Evolutionary conservation across 2,329 filamentous ascomycete species (phyloP).

Genomic region (Elsinoe ampelina): DNA sequence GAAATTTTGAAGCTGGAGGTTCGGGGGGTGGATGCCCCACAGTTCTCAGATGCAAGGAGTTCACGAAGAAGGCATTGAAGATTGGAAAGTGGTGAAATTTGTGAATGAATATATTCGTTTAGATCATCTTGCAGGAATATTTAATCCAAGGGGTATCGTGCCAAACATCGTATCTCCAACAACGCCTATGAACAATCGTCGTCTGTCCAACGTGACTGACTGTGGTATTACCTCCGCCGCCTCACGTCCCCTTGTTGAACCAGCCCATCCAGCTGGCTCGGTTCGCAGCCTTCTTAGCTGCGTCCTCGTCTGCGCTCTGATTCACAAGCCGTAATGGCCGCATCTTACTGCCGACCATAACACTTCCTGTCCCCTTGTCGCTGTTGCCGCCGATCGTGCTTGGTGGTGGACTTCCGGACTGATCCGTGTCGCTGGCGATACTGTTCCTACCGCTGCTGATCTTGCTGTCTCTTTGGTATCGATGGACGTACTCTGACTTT

Average conservation of each 20-base stretch:
- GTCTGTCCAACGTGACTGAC: not conserved
- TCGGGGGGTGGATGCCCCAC: not conserved
- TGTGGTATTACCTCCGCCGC: not conserved
- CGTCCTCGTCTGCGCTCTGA: slow-evolving; percentile 46
- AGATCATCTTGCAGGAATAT: slow-evolving; percentile 2
- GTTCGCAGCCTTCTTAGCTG: slow-evolving; percentile 36
- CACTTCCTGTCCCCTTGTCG: slow-evolving; percentile 28
- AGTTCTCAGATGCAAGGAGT: not conserved
- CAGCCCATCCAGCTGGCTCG: slow-evolving; percentile 40
- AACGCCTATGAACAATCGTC: not conserved
- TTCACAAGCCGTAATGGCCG: slow-evolving; percentile 80
- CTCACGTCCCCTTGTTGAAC: slow-evolving; percentile 30
- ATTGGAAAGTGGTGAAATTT: not conserved
- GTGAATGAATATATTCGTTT: not conserved
- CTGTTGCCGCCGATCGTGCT: slow-evolving; percentile 40
- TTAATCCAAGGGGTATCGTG: slow-evolving; percentile 13
- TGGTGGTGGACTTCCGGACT: slow-evolving; percentile 46
- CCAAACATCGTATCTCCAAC: slow-evolving; percentile 5
- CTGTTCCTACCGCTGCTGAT: slow-evolving; percentile 16
- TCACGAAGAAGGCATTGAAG: not conserved
- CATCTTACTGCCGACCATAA: slow-evolving; percentile 57
- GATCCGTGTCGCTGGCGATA: slow-evolving; percentile 32
- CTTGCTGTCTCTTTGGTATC: slow-evolving; percentile 24
- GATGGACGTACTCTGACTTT: slow-evolving; percentile 24
- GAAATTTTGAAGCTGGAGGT: slow-evolving; percentile 9